phyloP scores from a whole-genome alignment of 2,329 filamentous ascomycete genomes.

The Tolypocladium sp. region DNA sequence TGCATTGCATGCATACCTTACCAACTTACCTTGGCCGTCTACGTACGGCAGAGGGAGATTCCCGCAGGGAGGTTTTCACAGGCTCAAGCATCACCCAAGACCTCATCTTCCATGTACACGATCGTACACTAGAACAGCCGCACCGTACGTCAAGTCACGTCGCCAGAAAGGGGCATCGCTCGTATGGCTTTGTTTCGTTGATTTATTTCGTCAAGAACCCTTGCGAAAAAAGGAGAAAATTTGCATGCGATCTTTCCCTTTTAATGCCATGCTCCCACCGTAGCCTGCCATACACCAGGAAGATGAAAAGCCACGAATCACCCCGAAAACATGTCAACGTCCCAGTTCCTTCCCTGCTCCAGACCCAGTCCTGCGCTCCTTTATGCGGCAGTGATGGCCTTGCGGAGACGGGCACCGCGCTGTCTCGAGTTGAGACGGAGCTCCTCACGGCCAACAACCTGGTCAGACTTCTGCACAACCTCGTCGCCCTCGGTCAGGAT shows the following conservation, averaged over 20 bases:
- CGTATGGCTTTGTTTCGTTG: constrained; percentile 6
- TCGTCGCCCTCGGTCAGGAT: constrained; percentile 98
- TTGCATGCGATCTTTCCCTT: constrained; percentile 25
- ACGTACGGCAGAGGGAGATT: no score
- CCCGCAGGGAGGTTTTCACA: neutral
- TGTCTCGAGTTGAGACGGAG: constrained; percentile 80
- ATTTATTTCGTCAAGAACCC: constrained; percentile 27
- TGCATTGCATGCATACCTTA: no score
- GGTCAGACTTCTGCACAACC: constrained; percentile 88
- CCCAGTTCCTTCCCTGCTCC: neutral
- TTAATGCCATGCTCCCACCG: constrained; percentile 28
- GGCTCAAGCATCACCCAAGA: neutral
- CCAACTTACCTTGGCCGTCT: neutral
- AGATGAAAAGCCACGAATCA: constrained; percentile 29
- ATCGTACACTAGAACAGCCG: neutral
- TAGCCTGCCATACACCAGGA: constrained; percentile 27
- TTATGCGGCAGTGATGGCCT: constrained; percentile 59
- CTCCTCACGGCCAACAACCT: constrained; percentile 59
- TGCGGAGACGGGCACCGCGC: constrained; percentile 62
- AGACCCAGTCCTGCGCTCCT: constrained; percentile 8
- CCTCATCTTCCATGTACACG: neutral
- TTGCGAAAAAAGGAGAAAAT: constrained; percentile 18
- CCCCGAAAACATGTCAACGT: constrained; percentile 8
- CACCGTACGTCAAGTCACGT: neutral
- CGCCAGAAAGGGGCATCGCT: neutral